A percentile compares a stretch with the other conserved stretches of the same genome.
These are phyloP conservation scores for Komagataella pseudopastoris DNA, from an alignment of 805 yeast species.

Conservation along the genomic window DNA sequence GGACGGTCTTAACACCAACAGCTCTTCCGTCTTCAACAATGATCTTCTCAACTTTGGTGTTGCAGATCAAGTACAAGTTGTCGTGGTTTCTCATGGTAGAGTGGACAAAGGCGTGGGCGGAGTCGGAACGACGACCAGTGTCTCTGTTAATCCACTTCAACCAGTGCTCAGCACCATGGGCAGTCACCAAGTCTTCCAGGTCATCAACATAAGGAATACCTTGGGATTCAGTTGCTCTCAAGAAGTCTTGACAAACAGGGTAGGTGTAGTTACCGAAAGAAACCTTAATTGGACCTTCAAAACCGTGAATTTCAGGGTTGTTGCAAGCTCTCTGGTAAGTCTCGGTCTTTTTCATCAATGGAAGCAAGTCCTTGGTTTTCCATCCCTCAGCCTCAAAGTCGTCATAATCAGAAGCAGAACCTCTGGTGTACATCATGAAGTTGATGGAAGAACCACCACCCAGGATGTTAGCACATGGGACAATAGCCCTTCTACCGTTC, in stretches of 20 bases:
- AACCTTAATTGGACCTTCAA: constrained; percentile 17
- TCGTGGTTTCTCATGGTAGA: constrained; percentile 17
- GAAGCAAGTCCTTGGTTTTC: constrained; percentile 14
- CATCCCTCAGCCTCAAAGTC: constrained; percentile 17
- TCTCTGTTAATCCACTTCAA: constrained; percentile 18
- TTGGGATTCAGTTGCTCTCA: constrained; percentile 14
- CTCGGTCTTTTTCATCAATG: constrained; percentile 14
- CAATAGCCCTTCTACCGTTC: constrained; percentile 17
- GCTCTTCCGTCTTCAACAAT: constrained; percentile 15
- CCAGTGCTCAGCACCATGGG: constrained; percentile 18
- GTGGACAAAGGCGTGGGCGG: constrained; percentile 16
- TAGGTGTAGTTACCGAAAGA: constrained; percentile 17
- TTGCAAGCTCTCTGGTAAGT: constrained; percentile 16
- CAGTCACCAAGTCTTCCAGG: constrained; percentile 10
- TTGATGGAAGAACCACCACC: constrained; percentile 18
- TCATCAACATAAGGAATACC: constrained; percentile 15
- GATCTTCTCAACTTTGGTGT: constrained; percentile 14
- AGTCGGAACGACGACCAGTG: constrained; percentile 16
- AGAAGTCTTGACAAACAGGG: constrained; percentile 14
- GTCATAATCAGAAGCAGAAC: constrained; percentile 17
- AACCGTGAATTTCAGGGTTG: constrained; percentile 16
- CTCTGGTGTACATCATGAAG: constrained; percentile 18
- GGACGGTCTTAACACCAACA: constrained; percentile 12
- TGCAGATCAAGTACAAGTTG: constrained; percentile 12
- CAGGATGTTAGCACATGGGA: constrained; percentile 15